Percentiles rank a stretch among this genome's conserved stretches.
Evolutionary conservation across 2,329 filamentous ascomycete genomes (phyloP).

Genomic region (Drechslerella dactyloides): DNA sequence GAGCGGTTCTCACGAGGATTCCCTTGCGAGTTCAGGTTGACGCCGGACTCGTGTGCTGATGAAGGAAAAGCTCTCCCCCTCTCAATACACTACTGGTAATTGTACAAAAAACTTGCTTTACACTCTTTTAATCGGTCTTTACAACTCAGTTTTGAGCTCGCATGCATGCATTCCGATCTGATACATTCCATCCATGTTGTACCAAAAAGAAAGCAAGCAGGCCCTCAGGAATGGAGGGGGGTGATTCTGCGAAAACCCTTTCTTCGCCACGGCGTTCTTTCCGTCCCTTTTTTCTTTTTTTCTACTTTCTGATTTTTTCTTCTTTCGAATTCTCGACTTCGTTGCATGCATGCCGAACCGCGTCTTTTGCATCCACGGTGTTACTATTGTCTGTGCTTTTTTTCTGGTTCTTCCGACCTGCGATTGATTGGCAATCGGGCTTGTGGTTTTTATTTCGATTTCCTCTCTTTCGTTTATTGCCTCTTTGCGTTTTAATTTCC

Average conservation of each 20-base stretch:
- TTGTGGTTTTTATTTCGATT: not conserved
- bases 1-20: constrained; percentile 25
- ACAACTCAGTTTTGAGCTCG: constrained; percentile 10
- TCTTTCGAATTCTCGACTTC: too few relatives aligned
- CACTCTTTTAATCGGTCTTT: constrained; percentile 49
- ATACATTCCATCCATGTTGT: constrained; percentile 5
- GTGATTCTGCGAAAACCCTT: too few relatives aligned
- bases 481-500: not conserved
- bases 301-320: not conserved
- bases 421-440: not conserved
- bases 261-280: constrained; percentile 24
- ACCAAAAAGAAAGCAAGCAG: constrained; percentile 6
- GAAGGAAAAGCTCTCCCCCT: constrained; percentile 19
- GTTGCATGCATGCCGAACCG: not conserved
- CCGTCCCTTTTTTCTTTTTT: not conserved
- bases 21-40: constrained; percentile 31
- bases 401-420: not conserved
- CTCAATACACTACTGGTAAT: constrained; percentile 9
- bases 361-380: constrained; percentile 31
- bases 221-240: not conserved
- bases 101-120: constrained; percentile 40
- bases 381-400: constrained; percentile 13
- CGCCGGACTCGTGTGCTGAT: constrained; percentile 33
- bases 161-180: constrained; percentile 5
- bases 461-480: not conserved